These are phyloP conservation scores for Bipolaris cookei DNA, from an alignment of 2,329 filamentous ascomycete genomes.

Conservation along the genomic window DNA sequence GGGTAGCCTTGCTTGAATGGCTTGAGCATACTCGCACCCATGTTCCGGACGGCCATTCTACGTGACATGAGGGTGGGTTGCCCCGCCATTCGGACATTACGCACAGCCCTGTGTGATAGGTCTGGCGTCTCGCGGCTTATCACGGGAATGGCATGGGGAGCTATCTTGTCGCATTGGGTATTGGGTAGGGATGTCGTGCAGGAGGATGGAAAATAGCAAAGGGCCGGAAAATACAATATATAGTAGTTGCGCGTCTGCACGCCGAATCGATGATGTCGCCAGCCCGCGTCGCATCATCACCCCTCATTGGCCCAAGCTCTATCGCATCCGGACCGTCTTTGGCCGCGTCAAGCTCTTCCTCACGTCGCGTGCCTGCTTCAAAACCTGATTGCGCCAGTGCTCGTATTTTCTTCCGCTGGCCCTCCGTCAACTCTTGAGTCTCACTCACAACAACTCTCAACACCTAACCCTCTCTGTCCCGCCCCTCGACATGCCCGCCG, in stretches of 20 bases:
- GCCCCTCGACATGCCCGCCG: conserved; percentile 13
- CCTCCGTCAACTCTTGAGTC: neutral
- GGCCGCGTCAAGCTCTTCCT: conserved; percentile 5
- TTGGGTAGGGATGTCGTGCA: conserved; percentile 12
- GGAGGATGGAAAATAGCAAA: conserved; percentile 10
- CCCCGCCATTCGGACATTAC: conserved; percentile 30
- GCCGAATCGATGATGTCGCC: conserved; percentile 23
- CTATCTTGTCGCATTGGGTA: conserved; percentile 9
- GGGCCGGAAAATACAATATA: conserved; percentile 17
- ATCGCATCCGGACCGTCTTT: conserved; percentile 13
- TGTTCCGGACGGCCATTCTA: conserved; percentile 1
- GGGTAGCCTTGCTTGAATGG: conserved; percentile 20
- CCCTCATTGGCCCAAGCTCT: conserved; percentile 43
- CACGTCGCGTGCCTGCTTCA: conserved; percentile 3
- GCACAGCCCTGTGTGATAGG: conserved; percentile 6
- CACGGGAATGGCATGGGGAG: conserved; percentile 24
- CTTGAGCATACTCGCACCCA: conserved; percentile 2
- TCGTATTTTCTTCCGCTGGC: neutral
- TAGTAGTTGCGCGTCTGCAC: conserved; percentile 13
- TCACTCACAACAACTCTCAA: neutral
- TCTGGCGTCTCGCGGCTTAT: conserved; percentile 19
- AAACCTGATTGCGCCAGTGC: conserved; percentile 17
- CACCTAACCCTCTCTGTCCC: neutral
- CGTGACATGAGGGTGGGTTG: conserved; percentile 8
- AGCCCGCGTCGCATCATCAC: conserved; percentile 10